These are phyloP conservation scores for Boletus tomentosulus DNA, from an alignment of 768 basidiomycete genomes.

Conservation along the genomic window DNA sequence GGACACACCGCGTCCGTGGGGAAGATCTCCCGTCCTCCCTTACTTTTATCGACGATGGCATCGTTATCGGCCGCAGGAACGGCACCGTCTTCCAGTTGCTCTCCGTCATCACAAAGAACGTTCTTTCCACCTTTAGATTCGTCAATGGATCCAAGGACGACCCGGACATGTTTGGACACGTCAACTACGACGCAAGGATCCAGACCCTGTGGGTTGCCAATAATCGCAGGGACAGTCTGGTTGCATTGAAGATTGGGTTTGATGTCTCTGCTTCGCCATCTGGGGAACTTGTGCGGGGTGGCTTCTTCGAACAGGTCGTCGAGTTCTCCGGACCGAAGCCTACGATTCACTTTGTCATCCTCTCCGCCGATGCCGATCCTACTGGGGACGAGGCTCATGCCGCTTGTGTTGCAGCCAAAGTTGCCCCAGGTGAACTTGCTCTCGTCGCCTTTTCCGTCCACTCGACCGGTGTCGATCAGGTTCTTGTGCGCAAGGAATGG, in stretches of 20 bases:
- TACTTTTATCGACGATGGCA: constrained; percentile 82
- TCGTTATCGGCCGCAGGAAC: constrained; percentile 78
- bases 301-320: constrained; percentile 75
- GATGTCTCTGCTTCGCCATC: constrained; percentile 53
- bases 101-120: constrained; percentile 65
- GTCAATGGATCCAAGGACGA: constrained; percentile 67
- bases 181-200: constrained; percentile 79
- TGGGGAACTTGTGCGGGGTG: constrained; percentile 59
- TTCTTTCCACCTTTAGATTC: constrained; percentile 78
- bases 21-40: constrained; percentile 80
- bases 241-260: constrained; percentile 72
- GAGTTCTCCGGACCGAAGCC: constrained; percentile 83
- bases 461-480: constrained; percentile 83
- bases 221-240: constrained; percentile 77
- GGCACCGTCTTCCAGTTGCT: constrained; percentile 83
- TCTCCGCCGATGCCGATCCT: constrained; percentile 81
- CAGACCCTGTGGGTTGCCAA: constrained; percentile 88
- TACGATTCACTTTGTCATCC: constrained; percentile 85
- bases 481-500: constrained; percentile 84
- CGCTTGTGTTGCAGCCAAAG: constrained; percentile 78
- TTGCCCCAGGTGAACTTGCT: constrained; percentile 70
- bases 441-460: constrained; percentile 88
- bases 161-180: constrained; percentile 83
- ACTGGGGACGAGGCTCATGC: constrained; percentile 79
- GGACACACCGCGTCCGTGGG: constrained; percentile 70